A percentile compares a stretch with the other conserved stretches of the same genome.
Evolutionary conservation across 139 green algal genomes (phyloP).

Genomic region (Chloropicon primus): DNA sequence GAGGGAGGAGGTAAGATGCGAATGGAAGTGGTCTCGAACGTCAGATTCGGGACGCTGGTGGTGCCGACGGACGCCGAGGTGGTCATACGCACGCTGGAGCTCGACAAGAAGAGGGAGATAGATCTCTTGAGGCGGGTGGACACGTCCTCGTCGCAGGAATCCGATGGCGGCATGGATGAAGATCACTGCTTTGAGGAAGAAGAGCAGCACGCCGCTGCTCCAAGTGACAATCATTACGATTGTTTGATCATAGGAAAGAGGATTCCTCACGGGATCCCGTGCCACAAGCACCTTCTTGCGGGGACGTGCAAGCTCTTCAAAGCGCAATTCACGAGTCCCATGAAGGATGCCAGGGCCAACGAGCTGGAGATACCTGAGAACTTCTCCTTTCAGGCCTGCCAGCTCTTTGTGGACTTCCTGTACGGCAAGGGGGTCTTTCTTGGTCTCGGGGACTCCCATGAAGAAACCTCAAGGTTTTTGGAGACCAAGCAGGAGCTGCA

Average conservation of each 20-base stretch:
- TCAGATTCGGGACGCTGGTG: background rate
- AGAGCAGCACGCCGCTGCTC: background rate
- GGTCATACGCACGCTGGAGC: background rate
- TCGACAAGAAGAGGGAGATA: background rate
- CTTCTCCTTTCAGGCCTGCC: background rate
- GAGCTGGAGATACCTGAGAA: background rate
- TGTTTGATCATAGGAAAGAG: background rate
- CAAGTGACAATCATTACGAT: background rate
- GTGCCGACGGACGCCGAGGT: background rate
- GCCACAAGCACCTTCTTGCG: background rate
- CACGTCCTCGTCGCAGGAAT: background rate
- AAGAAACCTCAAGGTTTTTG: background rate
- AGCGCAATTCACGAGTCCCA: background rate
- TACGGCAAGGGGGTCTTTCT: background rate
- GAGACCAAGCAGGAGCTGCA: background rate
- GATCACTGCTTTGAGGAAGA: background rate
- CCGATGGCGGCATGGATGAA: background rate
- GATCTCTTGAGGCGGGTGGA: background rate
- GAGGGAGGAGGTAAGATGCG: background rate
- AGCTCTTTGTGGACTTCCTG: background rate
- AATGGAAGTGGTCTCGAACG: background rate
- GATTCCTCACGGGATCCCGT: background rate
- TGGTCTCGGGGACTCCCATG: background rate
- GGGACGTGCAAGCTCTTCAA: background rate
- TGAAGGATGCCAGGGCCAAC: background rate